Percentiles rank a stretch among this genome's conserved stretches.
Evolutionary conservation across 116 monocot genomes (phyloP).

Genomic region (Papilionanthe hybrid): DNA sequence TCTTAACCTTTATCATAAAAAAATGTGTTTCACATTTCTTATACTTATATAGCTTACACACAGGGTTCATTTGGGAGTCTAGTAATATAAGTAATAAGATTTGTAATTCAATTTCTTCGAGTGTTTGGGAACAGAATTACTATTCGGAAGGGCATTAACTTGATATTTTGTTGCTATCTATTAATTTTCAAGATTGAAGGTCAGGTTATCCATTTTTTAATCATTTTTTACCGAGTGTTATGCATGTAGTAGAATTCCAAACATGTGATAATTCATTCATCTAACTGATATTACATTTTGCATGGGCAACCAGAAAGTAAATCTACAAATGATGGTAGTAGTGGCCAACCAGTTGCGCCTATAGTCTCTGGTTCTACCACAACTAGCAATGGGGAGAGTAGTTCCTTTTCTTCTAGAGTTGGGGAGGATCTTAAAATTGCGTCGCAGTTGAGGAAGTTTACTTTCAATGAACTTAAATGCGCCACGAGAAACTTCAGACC

Average conservation of each 20-base stretch:
- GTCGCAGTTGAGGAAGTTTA: constrained; percentile 33
- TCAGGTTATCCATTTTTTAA: neutral
- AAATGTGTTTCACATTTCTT: neutral
- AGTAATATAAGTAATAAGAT: neutral
- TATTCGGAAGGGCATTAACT: neutral
- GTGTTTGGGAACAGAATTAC: neutral
- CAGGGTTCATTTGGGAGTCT: neutral
- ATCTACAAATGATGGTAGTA: constrained; percentile 31
- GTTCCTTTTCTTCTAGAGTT: constrained; percentile 28
- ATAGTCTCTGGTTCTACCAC: constrained; percentile 37
- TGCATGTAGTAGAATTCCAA: neutral
- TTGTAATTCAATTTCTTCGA: neutral
- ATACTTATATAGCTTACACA: neutral
- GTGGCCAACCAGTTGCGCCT: constrained; percentile 19
- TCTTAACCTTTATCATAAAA: no score
- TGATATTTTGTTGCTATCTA: neutral
- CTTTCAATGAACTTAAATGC: constrained; percentile 40
- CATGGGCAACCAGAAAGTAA: constrained; percentile 26
- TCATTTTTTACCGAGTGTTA: neutral
- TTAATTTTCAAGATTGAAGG: neutral
- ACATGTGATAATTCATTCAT: neutral
- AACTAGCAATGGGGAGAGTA: constrained; percentile 32
- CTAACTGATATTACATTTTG: constrained; percentile 6
- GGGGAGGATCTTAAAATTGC: constrained; percentile 37
- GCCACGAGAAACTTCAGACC: constrained; percentile 50